Evolutionary conservation across 2,329 filamentous ascomycete species (phyloP), one percentile per base, ranked within the genome.

Genomic region (Cercospora zeina): DNA sequence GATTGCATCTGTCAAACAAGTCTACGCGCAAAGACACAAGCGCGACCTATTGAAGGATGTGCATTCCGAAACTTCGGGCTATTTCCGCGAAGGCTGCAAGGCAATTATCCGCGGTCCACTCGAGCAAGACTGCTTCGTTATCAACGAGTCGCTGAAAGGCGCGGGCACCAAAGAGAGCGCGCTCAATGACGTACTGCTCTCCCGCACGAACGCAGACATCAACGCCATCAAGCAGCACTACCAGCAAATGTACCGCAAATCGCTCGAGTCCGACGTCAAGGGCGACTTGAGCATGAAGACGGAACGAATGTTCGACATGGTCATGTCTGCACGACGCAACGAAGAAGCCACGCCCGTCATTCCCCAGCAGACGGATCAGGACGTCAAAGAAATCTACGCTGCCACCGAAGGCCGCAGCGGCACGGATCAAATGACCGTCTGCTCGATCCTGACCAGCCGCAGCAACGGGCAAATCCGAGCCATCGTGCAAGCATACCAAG

Each of bases 281-380:
- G 85, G 83, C 19, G 93, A 97, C 68, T 80, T 97, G 19, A 93
- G 89, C 68, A 85, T 90, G 76, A 95, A 95, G 78, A 97, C 93
- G 0, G 87, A 93, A 74, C 81, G 87, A 19, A 87, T 97, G 69
- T 97, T 96, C 78, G 79, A 89, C 74, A 89, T 95, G 76, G 88
- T 96, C 24, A 80, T 96, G 42, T 82, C 85, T 33, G 91, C 87
- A 1, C 85, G 83, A 54, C 85, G 92, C 39, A 85, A 87, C 37
- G 92, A 97, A 73, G 93, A 97, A 66, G 86, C 86, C 1, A 82
- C 85, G 0, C 91, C 90, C 0, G 83, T 95, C 2, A 83, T 88
- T 54, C 89, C 87, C 16, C 85, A 89, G 62, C 83, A 90, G 60
- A 84, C 93, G 51, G 89, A 96, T 54, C 81, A 83, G 54, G 91